Conservation (phyloP, 768 basidiomycete species). For the Phylloporus scabripes region DNA sequence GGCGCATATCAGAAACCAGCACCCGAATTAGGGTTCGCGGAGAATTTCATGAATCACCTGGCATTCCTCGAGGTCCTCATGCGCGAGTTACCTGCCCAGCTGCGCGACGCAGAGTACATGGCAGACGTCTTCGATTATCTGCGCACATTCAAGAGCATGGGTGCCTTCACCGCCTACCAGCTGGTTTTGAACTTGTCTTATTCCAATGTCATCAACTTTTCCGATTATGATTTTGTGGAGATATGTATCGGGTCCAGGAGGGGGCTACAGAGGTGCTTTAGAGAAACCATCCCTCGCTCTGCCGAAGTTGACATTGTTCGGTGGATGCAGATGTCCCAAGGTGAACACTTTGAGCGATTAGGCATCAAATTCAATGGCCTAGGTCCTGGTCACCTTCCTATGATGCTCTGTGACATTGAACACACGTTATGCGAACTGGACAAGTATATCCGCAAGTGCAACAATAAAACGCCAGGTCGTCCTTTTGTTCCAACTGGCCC, state of each 20-base stretch:
- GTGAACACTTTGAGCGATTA: slow-evolving; percentile 54
- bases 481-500: slow-evolving; percentile 31
- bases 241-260: slow-evolving; percentile 62
- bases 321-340: slow-evolving; percentile 58
- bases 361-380: slow-evolving; percentile 49
- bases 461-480: slow-evolving; percentile 30
- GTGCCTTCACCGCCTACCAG: slow-evolving; percentile 70
- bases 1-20: slow-evolving; percentile 69
- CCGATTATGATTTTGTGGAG: slow-evolving; percentile 63
- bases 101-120: slow-evolving; percentile 48
- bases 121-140: slow-evolving; percentile 61
- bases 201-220: slow-evolving; percentile 52
- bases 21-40: slow-evolving; percentile 46
- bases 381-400: slow-evolving; percentile 43
- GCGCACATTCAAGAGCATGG: slow-evolving; percentile 61
- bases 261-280: slow-evolving; percentile 68
- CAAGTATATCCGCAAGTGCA: slow-evolving; percentile 56
- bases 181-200: slow-evolving; percentile 58
- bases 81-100: slow-evolving; percentile 48
- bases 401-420: slow-evolving; percentile 69
- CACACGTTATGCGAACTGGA: slow-evolving; percentile 76
- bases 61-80: slow-evolving; percentile 54
- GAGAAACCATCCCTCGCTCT: slow-evolving; percentile 33
- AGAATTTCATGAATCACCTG: slow-evolving; percentile 56
- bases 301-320: slow-evolving; percentile 57